phyloP scores from a whole-genome alignment of 2,329 filamentous ascomycete genomes.

The Venturia oleaginea region DNA sequence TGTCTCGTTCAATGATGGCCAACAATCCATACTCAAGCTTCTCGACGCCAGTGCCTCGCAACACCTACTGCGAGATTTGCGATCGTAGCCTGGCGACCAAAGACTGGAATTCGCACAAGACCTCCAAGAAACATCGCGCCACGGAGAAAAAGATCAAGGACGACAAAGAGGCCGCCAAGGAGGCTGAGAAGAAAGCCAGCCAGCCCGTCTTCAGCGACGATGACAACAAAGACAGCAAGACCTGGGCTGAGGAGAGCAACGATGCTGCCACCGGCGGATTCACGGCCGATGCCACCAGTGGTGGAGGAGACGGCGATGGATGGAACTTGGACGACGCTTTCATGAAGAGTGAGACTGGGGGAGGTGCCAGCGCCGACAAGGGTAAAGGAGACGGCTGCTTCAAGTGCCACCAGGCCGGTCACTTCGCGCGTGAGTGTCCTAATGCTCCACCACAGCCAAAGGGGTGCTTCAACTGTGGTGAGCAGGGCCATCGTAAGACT shows the following conservation, averaged over 20 bases:
- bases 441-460: conserved; percentile 33
- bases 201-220: neutral
- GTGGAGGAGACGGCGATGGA: conserved; percentile 16
- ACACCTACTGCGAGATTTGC: neutral
- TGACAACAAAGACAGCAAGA: neutral
- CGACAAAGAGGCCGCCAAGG: neutral
- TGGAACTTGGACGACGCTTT: conserved; percentile 17
- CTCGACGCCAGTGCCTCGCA: neutral
- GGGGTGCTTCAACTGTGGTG: conserved; percentile 52
- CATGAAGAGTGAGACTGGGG: conserved; percentile 15
- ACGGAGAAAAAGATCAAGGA: neutral
- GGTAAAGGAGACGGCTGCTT: conserved; percentile 29
- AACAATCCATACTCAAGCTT: neutral
- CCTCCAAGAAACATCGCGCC: neutral
- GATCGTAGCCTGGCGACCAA: neutral
- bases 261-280: conserved; percentile 7
- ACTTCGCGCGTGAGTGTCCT: conserved; percentile 42
- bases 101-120: neutral
- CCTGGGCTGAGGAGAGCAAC: neutral
- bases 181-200: neutral
- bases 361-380: conserved; percentile 17
- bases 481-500: conserved; percentile 29
- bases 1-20: neutral
- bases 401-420: conserved; percentile 32
- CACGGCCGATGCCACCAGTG: conserved; percentile 15